phyloP scores from a whole-genome alignment of 1,139 yeast species.

The Debaryomyces nepalensis region DNA sequence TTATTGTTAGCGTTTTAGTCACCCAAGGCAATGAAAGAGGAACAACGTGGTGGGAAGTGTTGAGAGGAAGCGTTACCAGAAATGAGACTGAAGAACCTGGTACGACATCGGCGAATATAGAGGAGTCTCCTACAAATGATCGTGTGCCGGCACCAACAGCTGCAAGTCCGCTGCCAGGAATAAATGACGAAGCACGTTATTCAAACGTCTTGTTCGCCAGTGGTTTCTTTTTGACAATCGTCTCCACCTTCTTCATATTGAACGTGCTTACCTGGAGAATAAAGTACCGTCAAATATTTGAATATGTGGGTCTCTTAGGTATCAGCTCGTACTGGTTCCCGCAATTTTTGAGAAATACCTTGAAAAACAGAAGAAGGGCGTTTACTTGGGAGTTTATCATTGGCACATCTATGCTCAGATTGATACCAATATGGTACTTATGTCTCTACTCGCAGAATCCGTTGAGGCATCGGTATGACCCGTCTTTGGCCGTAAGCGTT shows the following conservation, averaged over 20 bases:
- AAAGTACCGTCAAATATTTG: slow-evolving; percentile 57
- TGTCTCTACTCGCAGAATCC: slow-evolving; percentile 48
- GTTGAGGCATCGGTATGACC: slow-evolving; percentile 60
- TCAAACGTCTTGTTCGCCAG: slow-evolving; percentile 65
- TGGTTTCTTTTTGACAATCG: slow-evolving; percentile 62
- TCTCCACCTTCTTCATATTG: slow-evolving; percentile 60
- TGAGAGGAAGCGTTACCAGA: slow-evolving; percentile 45
- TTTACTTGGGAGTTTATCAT: slow-evolving; percentile 73
- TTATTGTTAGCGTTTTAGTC: slow-evolving; percentile 67
- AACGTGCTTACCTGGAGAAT: slow-evolving; percentile 70
- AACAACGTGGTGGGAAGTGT: slow-evolving; percentile 65
- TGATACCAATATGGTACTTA: slow-evolving; percentile 68
- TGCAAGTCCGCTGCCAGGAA: slow-evolving; percentile 17
- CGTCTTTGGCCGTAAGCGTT: slow-evolving; percentile 48
- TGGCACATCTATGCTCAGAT: slow-evolving; percentile 66
- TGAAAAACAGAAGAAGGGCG: slow-evolving; percentile 70
- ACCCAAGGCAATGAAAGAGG: slow-evolving; percentile 78
- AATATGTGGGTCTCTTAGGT: slow-evolving; percentile 53
- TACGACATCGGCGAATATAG: slow-evolving; percentile 16
- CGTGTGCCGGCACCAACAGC: slow-evolving; percentile 21
- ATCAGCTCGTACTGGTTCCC: slow-evolving; percentile 89
- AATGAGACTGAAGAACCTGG: slow-evolving; percentile 16
- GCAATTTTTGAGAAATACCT: slow-evolving; percentile 78
- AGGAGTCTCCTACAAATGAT: slow-evolving; percentile 11
- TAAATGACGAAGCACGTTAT: slow-evolving; percentile 57